Evolutionary conservation across 108 stramenopile genomes (phyloP), one percentile per base, ranked within the genome.

Genomic region (Chaetoceros muelleri): DNA sequence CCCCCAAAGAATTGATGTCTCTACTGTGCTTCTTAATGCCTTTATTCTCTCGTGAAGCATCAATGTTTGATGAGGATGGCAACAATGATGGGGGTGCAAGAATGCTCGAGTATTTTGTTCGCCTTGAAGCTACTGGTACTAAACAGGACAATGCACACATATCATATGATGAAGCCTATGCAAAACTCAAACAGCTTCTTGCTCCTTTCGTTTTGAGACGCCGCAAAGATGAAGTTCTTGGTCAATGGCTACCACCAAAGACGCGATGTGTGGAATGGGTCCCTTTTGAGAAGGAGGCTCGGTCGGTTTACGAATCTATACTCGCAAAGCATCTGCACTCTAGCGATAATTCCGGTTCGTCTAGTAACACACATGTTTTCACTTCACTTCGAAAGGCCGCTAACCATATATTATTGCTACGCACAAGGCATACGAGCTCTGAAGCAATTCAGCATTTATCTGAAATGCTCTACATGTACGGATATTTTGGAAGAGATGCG

Each of bases 371-470:
- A 53, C 85, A 95, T 56, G 59, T 98, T n/a, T 98, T 98, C 69
- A 94, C 97, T 16, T 73, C 86, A 46, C 83, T 96, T 3, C 83
- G 97, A 28, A 98, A 98, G 70, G 95, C 85, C 5, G 97, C 97
- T 1, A 95, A 98, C 64, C 97, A 98, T 68, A 91, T 95, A 10
- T 66, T 96, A 19, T 69, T 98, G 2, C 72, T 98, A 20, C 84
- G 95, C 44, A 74, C 73, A 8, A 74, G 87, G 25, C 78, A 85
- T 55, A 84, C 58, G 22, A 59, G 77, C 13, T 63, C 53, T 16
- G 58, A 30, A 22, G 84, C 86, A 22, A 65, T 74, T 17, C 60
- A 73, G 5, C 58, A 77, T 51, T 61, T 97, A 24, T 67, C 79
- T 0, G 53, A 65, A 5, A 44, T 62, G 19, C 61, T 84, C 27